These are phyloP conservation scores for Pichia paraexigua DNA, from an alignment of 805 yeast genomes.

Conservation along the genomic window DNA sequence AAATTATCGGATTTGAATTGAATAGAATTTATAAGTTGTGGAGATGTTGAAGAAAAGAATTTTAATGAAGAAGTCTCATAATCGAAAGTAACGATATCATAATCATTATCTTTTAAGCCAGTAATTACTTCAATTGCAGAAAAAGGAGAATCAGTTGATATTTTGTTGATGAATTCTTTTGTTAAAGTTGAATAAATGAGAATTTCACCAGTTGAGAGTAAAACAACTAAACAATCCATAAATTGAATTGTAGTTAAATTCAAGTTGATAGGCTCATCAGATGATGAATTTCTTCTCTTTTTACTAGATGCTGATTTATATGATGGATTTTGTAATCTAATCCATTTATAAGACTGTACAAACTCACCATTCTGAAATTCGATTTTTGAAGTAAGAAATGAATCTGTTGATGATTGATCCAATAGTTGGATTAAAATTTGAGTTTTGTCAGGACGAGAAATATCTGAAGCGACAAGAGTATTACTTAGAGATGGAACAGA, in stretches of 20 bases:
- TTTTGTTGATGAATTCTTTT: constrained; percentile 32
- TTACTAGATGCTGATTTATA: constrained; percentile 12
- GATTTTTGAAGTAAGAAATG: constrained; percentile 9
- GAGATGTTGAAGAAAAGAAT: constrained; percentile 19
- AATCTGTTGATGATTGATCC: constrained; percentile 9
- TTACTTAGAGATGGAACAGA: constrained; percentile 2
- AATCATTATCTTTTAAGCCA: constrained; percentile 7
- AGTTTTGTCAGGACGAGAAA: constrained; percentile 36
- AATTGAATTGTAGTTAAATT: background rate
- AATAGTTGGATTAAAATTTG: constrained; percentile 37
- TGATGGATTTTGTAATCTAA: constrained; percentile 7
- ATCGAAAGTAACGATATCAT: constrained; percentile 26
- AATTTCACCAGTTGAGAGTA: constrained; percentile 31
- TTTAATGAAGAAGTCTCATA: constrained; percentile 19
- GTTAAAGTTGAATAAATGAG: constrained; percentile 37
- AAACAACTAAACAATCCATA: constrained; percentile 17
- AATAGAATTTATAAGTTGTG: constrained; percentile 14
- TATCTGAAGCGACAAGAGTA: constrained; percentile 25
- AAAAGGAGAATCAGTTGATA: constrained; percentile 26
- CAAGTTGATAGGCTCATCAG: background rate
- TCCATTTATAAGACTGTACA: constrained; percentile 33
- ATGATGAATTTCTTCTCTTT: constrained; percentile 20
- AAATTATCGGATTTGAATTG: constrained; percentile 12
- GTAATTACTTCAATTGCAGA: constrained; percentile 20
- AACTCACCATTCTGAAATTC: constrained; percentile 36